Evolutionary conservation across 495 filamentous ascomycete species (phyloP), one percentile per base, ranked within the genome.

Genomic region (Aspergillus bertholletiae): DNA sequence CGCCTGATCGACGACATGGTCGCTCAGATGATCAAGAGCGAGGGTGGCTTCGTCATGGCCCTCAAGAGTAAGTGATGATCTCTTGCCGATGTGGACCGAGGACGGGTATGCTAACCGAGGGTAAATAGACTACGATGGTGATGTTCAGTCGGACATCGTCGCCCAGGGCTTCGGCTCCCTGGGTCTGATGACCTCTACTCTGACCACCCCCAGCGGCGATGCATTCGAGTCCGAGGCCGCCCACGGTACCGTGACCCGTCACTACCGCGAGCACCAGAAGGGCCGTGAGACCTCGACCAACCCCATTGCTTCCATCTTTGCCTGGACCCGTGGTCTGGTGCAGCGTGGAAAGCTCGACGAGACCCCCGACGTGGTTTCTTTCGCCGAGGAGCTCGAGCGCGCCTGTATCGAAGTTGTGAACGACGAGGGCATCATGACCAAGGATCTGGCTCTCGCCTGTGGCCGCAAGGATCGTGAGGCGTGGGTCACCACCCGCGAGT

Each of bases 1-100:
- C 87, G 94, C 61, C 79, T 98, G 54, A 97, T 98, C 66, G 94
- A 98, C 76, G 94, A 98, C 77, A 98, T 98, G 94, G 94, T 98
- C 53, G 94, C 94, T 46, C 93, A 98, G 83, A 98, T 98, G 94
- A 89, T 98, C 80, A 98, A 98, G 85, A 89, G 85, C 73, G 85
- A 87, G 62, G 91, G 94, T 55, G 94, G 94, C 54, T 96, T 89
- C 74, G 81, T 97, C 70, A 98, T 98, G 82, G 94, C 94, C 55
- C 80, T 98, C 66, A 98, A 98, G 85, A 98, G 89, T 92, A 68
- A 67, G 86, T 77, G 17, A 28, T 23, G n/a, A 35, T 47, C n/a
- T 23, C 18, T 18, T 46, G 5, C 0, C 9, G 5, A 2, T 21
- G 22, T 26, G 22, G 21, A 28, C 22, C 35, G 15, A n/a, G n/a